Conservation (phyloP, 2,329 filamentous ascomycete genomes). For the Lanzia echinophila region DNA sequence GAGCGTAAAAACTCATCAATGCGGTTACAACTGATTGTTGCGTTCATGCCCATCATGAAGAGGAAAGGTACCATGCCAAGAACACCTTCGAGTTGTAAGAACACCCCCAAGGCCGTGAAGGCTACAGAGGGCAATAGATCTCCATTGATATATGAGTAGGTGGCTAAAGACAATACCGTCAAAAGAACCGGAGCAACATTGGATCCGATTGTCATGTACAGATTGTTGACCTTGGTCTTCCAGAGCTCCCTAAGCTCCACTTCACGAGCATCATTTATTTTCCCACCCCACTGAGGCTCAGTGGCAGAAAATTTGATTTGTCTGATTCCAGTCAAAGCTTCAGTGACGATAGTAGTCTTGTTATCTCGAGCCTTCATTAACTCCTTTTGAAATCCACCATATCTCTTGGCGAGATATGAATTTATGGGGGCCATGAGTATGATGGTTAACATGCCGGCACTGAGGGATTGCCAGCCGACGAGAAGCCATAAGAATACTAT, state of each 20-base stretch:
- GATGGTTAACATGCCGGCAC: constrained; percentile 58
- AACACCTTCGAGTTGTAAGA: constrained; percentile 62
- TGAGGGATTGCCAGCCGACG: constrained; percentile 62
- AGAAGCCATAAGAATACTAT: constrained; percentile 59
- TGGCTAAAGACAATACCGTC: constrained; percentile 60
- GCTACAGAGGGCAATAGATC: constrained; percentile 64
- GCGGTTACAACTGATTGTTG: constrained; percentile 62
- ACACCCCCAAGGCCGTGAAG: constrained; percentile 69
- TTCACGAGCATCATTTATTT: constrained; percentile 57
- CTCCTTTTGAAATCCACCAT: constrained; percentile 54
- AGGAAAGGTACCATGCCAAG: constrained; percentile 65
- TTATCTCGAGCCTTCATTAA: constrained; percentile 69
- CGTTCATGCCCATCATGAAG: constrained; percentile 61
- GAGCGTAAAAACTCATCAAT: constrained; percentile 63
- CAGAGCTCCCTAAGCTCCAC: constrained; percentile 60
- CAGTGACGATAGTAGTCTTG: constrained; percentile 66
- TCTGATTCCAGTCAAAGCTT: constrained; percentile 68
- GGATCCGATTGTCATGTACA: constrained; percentile 41
- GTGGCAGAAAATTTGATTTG: constrained; percentile 78
- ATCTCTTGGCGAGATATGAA: constrained; percentile 54
- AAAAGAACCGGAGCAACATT: constrained; percentile 65
- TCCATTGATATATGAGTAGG: constrained; percentile 59
- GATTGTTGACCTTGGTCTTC: constrained; percentile 30
- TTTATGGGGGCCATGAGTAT: constrained; percentile 60
- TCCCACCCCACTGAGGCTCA: constrained; percentile 65